Conservation (phyloP, 768 basidiomycete genomes). For the Chalciporus chontae region DNA sequence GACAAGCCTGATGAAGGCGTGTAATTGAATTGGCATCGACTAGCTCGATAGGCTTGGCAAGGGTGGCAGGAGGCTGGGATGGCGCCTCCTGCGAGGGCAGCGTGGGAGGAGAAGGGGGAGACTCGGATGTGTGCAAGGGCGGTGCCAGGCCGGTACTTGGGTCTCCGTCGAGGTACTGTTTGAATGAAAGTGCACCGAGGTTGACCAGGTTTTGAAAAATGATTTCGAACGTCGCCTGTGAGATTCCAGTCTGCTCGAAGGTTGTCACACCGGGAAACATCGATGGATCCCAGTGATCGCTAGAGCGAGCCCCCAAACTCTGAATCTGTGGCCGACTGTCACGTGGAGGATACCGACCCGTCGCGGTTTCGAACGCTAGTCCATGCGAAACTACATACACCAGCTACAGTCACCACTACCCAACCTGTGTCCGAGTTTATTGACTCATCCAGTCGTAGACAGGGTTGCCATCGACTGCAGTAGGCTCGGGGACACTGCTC, state of each 20-base stretch:
- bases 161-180: conserved; percentile 22
- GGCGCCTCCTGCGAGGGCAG: conserved; percentile 1
- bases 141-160: not conserved
- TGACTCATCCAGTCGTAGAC: no score
- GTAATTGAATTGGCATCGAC: conserved; percentile 25
- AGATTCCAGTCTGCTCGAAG: not conserved
- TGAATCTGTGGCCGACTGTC: no score
- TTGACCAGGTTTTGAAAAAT: conserved; percentile 26
- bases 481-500: no score
- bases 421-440: no score
- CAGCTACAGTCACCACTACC: no score
- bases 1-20: conserved; percentile 41
- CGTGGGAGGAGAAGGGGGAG: not conserved
- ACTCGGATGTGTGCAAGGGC: not conserved
- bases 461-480: no score
- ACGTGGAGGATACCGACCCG: no score
- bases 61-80: not conserved
- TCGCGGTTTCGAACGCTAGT: no score
- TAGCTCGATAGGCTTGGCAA: not conserved
- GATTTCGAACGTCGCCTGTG: conserved; percentile 17
- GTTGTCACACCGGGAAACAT: not conserved
- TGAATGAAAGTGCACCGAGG: conserved; percentile 27
- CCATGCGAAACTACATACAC: no score
- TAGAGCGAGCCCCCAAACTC: no score
- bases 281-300: no score